Evolutionary conservation across 495 filamentous ascomycete genomes (phyloP), one percentile per base, ranked within the genome.

Genomic region (Penicillium paxilli): DNA sequence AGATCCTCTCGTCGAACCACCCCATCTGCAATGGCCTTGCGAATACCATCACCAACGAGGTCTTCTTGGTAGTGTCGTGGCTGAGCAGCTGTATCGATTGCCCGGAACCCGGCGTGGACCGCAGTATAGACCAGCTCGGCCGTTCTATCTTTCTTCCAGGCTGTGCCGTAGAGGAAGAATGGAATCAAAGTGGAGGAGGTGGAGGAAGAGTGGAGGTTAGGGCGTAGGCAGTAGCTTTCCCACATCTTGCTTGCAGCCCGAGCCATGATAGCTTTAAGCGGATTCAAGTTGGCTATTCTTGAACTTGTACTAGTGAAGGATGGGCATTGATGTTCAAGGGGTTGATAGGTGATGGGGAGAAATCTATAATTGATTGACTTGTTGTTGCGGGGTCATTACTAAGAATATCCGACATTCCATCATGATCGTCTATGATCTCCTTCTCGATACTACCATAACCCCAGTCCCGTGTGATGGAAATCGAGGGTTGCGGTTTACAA

Each of bases 121-220:
- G 90, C 90, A 58, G 79, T 71, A 60, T 85, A 78, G 22, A 92
- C 88, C 1, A 91, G 77, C 30, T 83, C 77, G 17, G 80, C 76
- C 1, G 87, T 91, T 23, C 68, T 70, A 3, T 85, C 84, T 65
- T 90, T 88, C 71, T 93, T 92, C 90, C 90, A 93, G n/a, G 90
- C 90, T 7, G 89, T 92, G 38, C 90, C 90, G 62, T 95, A 95
- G 51, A 94, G 67, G 54, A 91, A 77, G 51, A 75, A 71, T 6
- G 86, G 87, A 26, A 78, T 53, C 16, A 61, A 47, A 6, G 65
- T 55, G 21, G 69, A 55, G 10, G 59, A 54, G 6, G 65, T 55
- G 21, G 69, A 55, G 10, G 59, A 54, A 5, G 62, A 63, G 23
- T 63, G 54, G 30, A 59, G 67, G 23, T 56, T 58, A n/a, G 67